Base-by-base conservation (phyloP, 2,329 filamentous ascomycete species). In the Lachnellula cervina region DNA sequence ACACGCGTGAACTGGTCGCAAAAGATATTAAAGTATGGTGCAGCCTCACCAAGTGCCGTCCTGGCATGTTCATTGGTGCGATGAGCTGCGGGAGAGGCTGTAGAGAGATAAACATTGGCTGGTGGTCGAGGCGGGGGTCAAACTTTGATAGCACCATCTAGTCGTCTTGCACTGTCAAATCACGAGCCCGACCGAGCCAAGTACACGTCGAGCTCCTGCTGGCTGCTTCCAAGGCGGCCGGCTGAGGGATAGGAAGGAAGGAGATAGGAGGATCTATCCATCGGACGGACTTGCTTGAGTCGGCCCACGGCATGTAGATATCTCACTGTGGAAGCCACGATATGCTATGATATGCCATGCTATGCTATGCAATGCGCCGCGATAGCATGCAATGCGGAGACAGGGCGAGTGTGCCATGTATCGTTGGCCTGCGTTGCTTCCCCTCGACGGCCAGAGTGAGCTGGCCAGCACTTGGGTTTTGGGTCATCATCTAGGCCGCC, bases 41-140 rank as follows among this genome's bases (percentile, higher is more conserved):
- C 59, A 60, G 60, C 61, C 62, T 62, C 57, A 55, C 53, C 48
- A 51, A 55, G 42, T 37, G 49, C 21, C 35, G 17, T 16, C 37
- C 44, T 34, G 46, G 28, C 21, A 45, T 23, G 17, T 25, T 55
- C 25, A 51, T 51, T 54, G 49, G 50, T 25, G 32, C 42, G 43
- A 57, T n/a, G 17, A n/a, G 16, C 11, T 49, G 42, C 45, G 47
- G 52, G 47, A 48, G 54, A 52, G 53, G 42, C 49, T 55, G 38
- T 45, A 52, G 44, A 17, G 23, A 55, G 54, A 50, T 57, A 34
- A 50, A 37, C 28, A 50, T 43, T 44, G 14, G 25, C 38, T 49
- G 35, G 35, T 50, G 40, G 45, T 17, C 37, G 49, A 45, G 46
- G 51, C 49, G 43, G 42, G 46, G 45, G 45, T 9, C 28, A 32